Evolutionary conservation across 1,139 yeast genomes (phyloP).

Genomic region (Debaryomyces sp.): DNA sequence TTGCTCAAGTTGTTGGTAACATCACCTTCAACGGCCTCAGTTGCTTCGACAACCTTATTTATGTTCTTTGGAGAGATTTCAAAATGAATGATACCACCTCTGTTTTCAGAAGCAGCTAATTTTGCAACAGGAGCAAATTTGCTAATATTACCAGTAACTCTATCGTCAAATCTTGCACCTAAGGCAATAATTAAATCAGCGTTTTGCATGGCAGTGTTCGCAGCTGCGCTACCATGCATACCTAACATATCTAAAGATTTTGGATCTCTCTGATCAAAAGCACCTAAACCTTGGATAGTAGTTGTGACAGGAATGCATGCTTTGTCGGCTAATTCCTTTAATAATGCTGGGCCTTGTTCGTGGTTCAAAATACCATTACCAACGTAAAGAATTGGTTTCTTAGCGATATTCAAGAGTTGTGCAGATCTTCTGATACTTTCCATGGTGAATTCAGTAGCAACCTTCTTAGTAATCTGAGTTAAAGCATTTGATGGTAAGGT

Average conservation of each 20-base stretch:
- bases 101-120: slow-evolving; percentile 80
- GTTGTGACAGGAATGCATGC: slow-evolving; percentile 96
- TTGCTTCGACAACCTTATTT: slow-evolving; percentile 96
- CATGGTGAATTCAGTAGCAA: slow-evolving; percentile 74
- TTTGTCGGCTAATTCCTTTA: slow-evolving; percentile 85
- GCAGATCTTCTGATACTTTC: slow-evolving; percentile 82
- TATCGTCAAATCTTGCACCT: slow-evolving; percentile 97
- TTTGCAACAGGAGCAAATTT: slow-evolving; percentile 95
- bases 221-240: slow-evolving; percentile 97
- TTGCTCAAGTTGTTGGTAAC: slow-evolving; percentile 75
- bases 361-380: slow-evolving; percentile 89
- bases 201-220: slow-evolving; percentile 88
- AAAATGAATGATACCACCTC: slow-evolving; percentile 96
- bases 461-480: slow-evolving; percentile 67
- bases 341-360: slow-evolving; percentile 76
- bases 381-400: slow-evolving; percentile 85
- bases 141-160: slow-evolving; percentile 86
- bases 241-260: slow-evolving; percentile 95
- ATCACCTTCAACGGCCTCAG: slow-evolving; percentile 97
- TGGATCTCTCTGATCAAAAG: slow-evolving; percentile 88
- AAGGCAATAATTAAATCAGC: slow-evolving; percentile 93
- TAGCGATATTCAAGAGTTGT: slow-evolving; percentile 73
- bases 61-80: slow-evolving; percentile 96
- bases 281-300: slow-evolving; percentile 90
- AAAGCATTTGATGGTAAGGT: slow-evolving; percentile 85